Evolutionary conservation across 352 stramenopile genomes (phyloP).

Genomic region (Globisporangium perplexum): DNA sequence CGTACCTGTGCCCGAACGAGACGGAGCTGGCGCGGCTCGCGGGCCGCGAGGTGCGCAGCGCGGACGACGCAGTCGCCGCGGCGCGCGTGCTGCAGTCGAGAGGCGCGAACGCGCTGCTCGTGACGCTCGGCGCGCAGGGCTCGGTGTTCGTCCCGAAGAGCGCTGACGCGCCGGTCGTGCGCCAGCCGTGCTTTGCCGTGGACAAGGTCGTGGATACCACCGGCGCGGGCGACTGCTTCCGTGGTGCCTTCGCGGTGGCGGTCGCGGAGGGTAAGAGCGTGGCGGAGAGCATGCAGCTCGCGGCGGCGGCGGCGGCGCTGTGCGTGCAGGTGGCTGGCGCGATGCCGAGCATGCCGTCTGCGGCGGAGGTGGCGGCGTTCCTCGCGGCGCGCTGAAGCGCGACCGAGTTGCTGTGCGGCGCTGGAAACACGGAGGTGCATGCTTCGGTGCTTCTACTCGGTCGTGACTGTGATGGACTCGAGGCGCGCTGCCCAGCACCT

Average conservation of each 20-base stretch:
- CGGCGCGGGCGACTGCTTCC: slow-evolving; percentile 75
- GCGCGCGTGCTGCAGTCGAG: slow-evolving; percentile 43
- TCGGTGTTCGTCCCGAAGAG: slow-evolving; percentile 50
- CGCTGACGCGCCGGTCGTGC: slow-evolving; percentile 15
- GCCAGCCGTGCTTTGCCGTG: slow-evolving; percentile 46
- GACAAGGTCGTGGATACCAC: slow-evolving; percentile 75
- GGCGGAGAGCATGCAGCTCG: slow-evolving; percentile 44
- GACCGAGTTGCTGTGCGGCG: background rate
- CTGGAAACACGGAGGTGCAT: too few species aligned
- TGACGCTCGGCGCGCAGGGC: slow-evolving; percentile 63
- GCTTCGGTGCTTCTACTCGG: background rate
- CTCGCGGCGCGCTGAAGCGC: slow-evolving; percentile 13
- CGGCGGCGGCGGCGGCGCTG: slow-evolving; percentile 52
- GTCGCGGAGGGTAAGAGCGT: slow-evolving; percentile 41
- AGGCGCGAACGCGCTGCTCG: slow-evolving; percentile 47
- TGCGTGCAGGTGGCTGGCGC: slow-evolving; percentile 62
- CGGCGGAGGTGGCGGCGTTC: slow-evolving; percentile 24
- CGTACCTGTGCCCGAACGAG: slow-evolving; percentile 73
- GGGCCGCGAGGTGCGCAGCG: slow-evolving; percentile 26
- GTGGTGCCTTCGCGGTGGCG: slow-evolving; percentile 57
- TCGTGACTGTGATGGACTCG: slow-evolving; percentile 16
- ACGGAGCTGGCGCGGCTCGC: slow-evolving; percentile 60
- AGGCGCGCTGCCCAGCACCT: slow-evolving; percentile 13
- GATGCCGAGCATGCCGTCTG: slow-evolving; percentile 61
- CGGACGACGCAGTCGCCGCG: slow-evolving; percentile 44